Conservation (phyloP, 345 rosid species). For the Populus deltoides region DNA sequence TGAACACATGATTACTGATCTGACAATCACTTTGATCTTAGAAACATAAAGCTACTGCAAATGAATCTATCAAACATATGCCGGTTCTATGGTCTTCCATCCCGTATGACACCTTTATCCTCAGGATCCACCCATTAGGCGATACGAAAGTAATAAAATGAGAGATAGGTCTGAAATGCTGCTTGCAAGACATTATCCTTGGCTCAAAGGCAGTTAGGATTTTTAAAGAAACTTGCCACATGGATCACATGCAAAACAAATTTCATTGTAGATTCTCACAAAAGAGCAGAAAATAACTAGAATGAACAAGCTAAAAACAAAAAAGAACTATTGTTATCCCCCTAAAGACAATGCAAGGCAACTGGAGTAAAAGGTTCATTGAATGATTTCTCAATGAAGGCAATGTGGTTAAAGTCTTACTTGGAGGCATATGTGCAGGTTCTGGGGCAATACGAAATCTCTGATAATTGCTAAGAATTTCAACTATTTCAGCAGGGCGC, state of each 20-base stretch:
- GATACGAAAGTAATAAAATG: too few relatives aligned
- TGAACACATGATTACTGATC: not conserved
- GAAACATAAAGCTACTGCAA: not conserved
- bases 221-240: not conserved
- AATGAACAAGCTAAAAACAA: not conserved
- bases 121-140: not conserved
- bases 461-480: slow-evolving; percentile 66
- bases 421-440: slow-evolving; percentile 65
- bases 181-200: not conserved
- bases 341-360: not conserved
- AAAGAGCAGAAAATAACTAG: not conserved
- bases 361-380: not conserved
- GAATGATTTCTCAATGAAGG: not conserved
- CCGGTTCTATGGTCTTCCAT: not conserved
- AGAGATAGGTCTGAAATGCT: not conserved
- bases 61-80: not conserved
- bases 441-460: slow-evolving; percentile 67
- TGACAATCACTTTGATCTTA: not conserved
- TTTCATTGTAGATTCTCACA: not conserved
- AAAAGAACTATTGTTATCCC: not conserved
- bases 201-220: not conserved
- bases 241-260: not conserved
- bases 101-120: not conserved
- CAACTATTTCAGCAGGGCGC: slow-evolving; percentile 91
- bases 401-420: slow-evolving; percentile 37